Conservation (phyloP, 208 protist genomes). For the Wallacemonas rigidus region DNA sequence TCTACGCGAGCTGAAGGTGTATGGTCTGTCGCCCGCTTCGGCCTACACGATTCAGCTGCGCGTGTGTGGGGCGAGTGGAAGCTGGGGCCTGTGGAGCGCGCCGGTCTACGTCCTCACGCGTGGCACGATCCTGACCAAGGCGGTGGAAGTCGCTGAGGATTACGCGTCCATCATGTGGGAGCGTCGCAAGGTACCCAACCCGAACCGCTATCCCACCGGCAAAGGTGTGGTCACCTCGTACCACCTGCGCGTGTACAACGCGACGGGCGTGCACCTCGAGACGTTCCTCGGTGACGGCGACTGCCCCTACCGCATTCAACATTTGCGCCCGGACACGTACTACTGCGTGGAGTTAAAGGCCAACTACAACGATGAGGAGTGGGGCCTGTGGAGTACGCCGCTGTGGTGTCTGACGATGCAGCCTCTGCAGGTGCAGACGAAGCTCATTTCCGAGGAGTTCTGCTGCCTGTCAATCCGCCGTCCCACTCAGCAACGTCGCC, state of each 20-base stretch:
- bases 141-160: slow-evolving; percentile 91
- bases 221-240: slow-evolving; percentile 86
- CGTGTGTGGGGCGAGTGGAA: slow-evolving; percentile 76
- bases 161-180: slow-evolving; percentile 88
- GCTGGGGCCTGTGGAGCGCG: slow-evolving; percentile 88
- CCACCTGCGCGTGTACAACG: slow-evolving; percentile 90
- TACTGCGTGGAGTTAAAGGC: slow-evolving; percentile 93
- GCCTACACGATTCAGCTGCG: slow-evolving; percentile 91
- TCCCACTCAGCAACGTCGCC: slow-evolving; percentile 68
- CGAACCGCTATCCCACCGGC: slow-evolving; percentile 82
- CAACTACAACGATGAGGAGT: slow-evolving; percentile 94
- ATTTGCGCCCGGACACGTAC: slow-evolving; percentile 85
- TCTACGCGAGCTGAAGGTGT: slow-evolving; percentile 87
- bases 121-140: slow-evolving; percentile 77
- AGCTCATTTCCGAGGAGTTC: slow-evolving; percentile 92
- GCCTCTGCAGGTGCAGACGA: slow-evolving; percentile 79
- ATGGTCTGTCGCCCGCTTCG: slow-evolving; percentile 75
- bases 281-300: slow-evolving; percentile 87
- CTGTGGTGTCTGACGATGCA: slow-evolving; percentile 92
- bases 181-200: slow-evolving; percentile 76
- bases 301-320: slow-evolving; percentile 85
- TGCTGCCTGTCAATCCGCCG: slow-evolving; percentile 74
- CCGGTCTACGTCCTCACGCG: slow-evolving; percentile 87
- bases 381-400: slow-evolving; percentile 89
- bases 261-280: slow-evolving; percentile 67